These are phyloP conservation scores for Mucuna pruriens DNA, from an alignment of 306 rosid genomes.

Conservation along the genomic window DNA sequence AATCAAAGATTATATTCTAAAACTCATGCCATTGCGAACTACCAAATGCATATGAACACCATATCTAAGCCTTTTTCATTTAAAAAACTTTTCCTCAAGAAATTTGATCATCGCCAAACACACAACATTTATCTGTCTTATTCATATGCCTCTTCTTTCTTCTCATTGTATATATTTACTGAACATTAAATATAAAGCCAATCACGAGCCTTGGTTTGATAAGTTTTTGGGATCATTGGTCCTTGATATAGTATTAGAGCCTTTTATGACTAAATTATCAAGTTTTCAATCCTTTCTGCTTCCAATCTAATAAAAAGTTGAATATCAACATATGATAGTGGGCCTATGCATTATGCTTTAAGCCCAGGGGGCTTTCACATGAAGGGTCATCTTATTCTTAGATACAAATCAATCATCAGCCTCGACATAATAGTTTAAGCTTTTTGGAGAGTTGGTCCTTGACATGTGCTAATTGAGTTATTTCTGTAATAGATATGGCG, in stretches of 20 bases:
- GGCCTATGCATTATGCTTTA: background rate
- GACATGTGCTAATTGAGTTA: constrained; percentile 17
- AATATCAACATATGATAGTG: background rate
- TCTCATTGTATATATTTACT: background rate
- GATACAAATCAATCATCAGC: background rate
- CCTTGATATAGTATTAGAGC: background rate
- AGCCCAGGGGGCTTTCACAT: background rate
- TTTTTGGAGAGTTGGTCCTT: background rate
- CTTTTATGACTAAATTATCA: background rate
- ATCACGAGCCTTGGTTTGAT: background rate
- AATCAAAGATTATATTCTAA: background rate
- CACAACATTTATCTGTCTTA: background rate
- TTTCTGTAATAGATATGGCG: constrained; percentile 71
- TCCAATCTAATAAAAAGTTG: background rate
- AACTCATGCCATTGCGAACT: background rate
- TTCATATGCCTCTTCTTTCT: background rate
- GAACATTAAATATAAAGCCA: background rate
- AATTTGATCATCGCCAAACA: background rate
- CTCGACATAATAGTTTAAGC: background rate
- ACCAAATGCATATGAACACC: background rate
- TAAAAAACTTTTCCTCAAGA: background rate
- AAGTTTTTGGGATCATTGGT: background rate
- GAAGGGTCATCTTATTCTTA: background rate
- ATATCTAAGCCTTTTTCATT: background rate
- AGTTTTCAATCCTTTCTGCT: background rate